A percentile compares a stretch with the other conserved stretches of the same genome.
These are phyloP conservation scores for Boletus subcaerulescens DNA, from an alignment of 768 basidiomycete species.

Conservation along the genomic window DNA sequence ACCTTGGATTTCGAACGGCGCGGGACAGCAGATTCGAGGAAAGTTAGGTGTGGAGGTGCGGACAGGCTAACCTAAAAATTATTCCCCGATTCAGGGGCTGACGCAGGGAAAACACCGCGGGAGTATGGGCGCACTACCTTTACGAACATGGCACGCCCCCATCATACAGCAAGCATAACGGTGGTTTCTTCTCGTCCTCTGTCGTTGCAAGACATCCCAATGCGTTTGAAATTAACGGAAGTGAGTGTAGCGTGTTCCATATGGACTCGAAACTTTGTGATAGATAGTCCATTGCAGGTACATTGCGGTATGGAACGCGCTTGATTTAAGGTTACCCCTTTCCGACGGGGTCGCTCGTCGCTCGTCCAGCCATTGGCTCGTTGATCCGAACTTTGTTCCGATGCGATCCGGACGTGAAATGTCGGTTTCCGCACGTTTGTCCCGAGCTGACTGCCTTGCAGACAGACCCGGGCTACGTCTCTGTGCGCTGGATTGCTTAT, in stretches of 20 bases:
- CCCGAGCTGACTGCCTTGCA: not conserved
- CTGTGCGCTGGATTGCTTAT: too few relatives aligned
- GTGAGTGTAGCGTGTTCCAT: too few relatives aligned
- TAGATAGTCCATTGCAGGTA: slow-evolving; percentile 15
- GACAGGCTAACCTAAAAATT: slow-evolving; percentile 4
- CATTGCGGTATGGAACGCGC: slow-evolving; percentile 25
- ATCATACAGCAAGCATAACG: not conserved
- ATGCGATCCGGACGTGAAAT: slow-evolving; percentile 4
- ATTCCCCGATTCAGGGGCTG: slow-evolving; percentile 4
- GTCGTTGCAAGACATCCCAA: too few relatives aligned
- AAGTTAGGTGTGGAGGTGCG: too few relatives aligned
- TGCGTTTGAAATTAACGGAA: too few relatives aligned
- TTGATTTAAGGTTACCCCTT: slow-evolving; percentile 34
- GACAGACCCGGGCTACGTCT: not conserved
- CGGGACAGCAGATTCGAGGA: not conserved
- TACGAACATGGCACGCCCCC: too few relatives aligned
- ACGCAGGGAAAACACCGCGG: slow-evolving; percentile 6
- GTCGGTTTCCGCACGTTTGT: not conserved
- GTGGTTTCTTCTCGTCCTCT: too few relatives aligned
- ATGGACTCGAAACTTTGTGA: slow-evolving; percentile 4
- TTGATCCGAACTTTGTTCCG: slow-evolving; percentile 11
- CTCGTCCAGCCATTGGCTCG: slow-evolving; percentile 12
- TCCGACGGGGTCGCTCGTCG: slow-evolving; percentile 32
- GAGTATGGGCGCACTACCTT: too few relatives aligned
- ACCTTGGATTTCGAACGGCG: slow-evolving; percentile 30